Conservation (phyloP, 805 yeast genomes). For the Maudiozyma pseudohumilis region DNA sequence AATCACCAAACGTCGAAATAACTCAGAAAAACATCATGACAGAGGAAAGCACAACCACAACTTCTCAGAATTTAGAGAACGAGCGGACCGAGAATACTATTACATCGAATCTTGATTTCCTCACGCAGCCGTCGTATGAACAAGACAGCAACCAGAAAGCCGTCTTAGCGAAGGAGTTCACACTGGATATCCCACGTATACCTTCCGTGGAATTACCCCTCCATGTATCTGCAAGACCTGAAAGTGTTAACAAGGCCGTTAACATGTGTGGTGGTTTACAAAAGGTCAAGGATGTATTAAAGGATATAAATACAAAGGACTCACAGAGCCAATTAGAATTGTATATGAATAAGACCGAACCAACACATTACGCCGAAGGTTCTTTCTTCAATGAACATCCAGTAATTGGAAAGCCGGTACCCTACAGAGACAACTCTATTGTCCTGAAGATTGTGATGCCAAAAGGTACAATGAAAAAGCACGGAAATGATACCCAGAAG, state of each 20-base stretch:
- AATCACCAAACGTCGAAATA: too few species aligned
- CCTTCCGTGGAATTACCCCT: conserved; percentile 74
- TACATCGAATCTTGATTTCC: background rate
- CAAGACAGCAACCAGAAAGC: background rate
- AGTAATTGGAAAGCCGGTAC: conserved; percentile 38
- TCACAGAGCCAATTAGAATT: conserved; percentile 22
- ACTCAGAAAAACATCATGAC: too few species aligned
- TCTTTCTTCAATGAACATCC: conserved; percentile 47
- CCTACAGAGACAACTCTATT: conserved; percentile 45
- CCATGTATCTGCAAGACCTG: conserved; percentile 36
- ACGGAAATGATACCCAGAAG: conserved; percentile 35
- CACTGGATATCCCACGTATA: conserved; percentile 65
- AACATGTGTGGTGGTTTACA: conserved; percentile 57
- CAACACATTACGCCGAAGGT: conserved; percentile 32
- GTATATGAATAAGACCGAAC: conserved; percentile 20
- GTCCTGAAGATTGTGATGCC: conserved; percentile 54
- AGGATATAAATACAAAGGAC: conserved; percentile 20
- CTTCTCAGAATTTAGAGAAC: too few species aligned
- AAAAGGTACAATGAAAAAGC: conserved; percentile 36
- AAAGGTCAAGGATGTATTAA: conserved; percentile 27
- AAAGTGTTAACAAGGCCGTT: conserved; percentile 52
- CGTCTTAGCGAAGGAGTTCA: conserved; percentile 40
- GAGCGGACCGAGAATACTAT: too few species aligned
- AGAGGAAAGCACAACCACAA: too few species aligned
- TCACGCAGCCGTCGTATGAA: background rate